A percentile compares a stretch with the other conserved stretches of the same genome.
Evolutionary conservation across 768 basidiomycete genomes (phyloP).

Genomic region (Lactarius sanguifluus): DNA sequence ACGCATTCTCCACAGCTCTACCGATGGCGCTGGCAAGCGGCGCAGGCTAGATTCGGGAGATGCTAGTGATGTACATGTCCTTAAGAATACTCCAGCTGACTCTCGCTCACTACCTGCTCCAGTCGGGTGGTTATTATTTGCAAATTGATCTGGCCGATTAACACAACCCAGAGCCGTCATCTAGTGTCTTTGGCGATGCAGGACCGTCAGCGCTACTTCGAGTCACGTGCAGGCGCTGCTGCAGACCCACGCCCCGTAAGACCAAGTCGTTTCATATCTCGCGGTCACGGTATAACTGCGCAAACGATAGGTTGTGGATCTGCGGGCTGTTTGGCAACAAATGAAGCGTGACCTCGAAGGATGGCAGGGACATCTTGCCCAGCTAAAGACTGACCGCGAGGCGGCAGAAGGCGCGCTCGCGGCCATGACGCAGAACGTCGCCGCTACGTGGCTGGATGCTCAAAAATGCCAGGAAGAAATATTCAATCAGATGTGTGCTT

Average conservation of each 20-base stretch:
- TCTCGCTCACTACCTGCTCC: constrained; percentile 6
- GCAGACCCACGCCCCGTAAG: constrained; percentile 33
- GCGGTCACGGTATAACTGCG: constrained; percentile 14
- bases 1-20: no score
- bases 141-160: constrained; percentile 88
- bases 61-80: constrained; percentile 44
- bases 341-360: constrained; percentile 47
- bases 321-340: constrained; percentile 48
- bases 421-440: constrained; percentile 78
- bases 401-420: constrained; percentile 64
- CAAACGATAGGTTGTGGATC: constrained; percentile 45
- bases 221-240: constrained; percentile 47
- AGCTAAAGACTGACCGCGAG: constrained; percentile 71
- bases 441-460: constrained; percentile 61
- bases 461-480: constrained; percentile 69
- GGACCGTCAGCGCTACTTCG: constrained; percentile 80
- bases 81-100: background rate
- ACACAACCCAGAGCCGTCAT: constrained; percentile 50
- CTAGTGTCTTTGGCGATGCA: constrained; percentile 86
- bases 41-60: constrained; percentile 45
- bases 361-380: constrained; percentile 56
- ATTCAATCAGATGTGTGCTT: constrained; percentile 80
- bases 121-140: constrained; percentile 36
- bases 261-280: constrained; percentile 8
- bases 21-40: no score